Evolutionary conservation across 805 yeast genomes (phyloP).

Genomic region (Hanseniaspora singularis): DNA sequence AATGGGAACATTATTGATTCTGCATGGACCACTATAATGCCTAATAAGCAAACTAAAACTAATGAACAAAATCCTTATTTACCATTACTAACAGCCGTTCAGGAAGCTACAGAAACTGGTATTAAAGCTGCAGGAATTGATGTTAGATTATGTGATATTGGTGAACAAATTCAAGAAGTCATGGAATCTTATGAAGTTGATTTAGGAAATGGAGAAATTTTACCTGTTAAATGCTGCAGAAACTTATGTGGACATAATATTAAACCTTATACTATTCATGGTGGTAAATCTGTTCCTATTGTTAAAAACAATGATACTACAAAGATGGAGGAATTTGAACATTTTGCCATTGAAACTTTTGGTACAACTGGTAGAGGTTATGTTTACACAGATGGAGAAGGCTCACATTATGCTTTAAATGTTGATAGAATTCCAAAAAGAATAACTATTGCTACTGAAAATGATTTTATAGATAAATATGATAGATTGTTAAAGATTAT

Average conservation of each 20-base stretch:
- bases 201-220: conserved; percentile 60
- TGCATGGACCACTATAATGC: conserved; percentile 82
- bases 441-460: conserved; percentile 37
- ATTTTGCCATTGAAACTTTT: conserved; percentile 95
- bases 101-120: conserved; percentile 90
- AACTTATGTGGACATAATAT: conserved; percentile 93
- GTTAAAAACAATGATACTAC: conserved; percentile 87
- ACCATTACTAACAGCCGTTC: conserved; percentile 67
- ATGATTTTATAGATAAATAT: conserved; percentile 2
- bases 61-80: conserved; percentile 59
- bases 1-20: conserved; percentile 90
- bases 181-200: conserved; percentile 96
- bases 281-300: conserved; percentile 93
- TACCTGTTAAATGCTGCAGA: conserved; percentile 78
- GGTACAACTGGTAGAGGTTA: conserved; percentile 94
- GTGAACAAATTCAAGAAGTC: conserved; percentile 90
- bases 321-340: conserved; percentile 98
- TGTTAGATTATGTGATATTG: conserved; percentile 86
- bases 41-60: conserved; percentile 11
- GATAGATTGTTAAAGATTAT: conserved; percentile 50
- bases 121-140: conserved; percentile 88
- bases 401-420: conserved; percentile 74
- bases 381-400: conserved; percentile 77
- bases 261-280: conserved; percentile 72
- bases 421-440: conserved; percentile 42